A percentile compares a stretch with the other conserved stretches of the same genome.
Evolutionary conservation across 345 rosid genomes (phyloP).

Genomic region (Erucastrum elatum): DNA sequence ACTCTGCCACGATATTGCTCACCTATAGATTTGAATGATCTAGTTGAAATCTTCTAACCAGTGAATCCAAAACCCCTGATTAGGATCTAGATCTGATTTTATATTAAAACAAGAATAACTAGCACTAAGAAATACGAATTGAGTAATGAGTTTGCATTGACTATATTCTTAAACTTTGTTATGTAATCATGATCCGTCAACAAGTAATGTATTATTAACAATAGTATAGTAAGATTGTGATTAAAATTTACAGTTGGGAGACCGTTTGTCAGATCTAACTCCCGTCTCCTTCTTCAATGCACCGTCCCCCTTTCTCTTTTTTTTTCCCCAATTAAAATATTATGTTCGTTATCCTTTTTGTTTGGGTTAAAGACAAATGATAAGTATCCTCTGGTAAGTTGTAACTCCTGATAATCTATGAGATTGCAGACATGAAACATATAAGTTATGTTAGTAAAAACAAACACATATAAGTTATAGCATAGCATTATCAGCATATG

Average conservation of each 20-base stretch:
- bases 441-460: background rate
- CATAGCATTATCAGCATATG: background rate
- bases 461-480: background rate
- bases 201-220: background rate
- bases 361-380: background rate
- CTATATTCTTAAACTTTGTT: background rate
- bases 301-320: conserved; percentile 29
- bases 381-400: background rate
- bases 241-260: conserved; percentile 34
- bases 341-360: background rate
- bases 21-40: background rate
- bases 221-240: background rate
- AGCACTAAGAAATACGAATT: background rate
- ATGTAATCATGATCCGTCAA: background rate
- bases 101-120: background rate
- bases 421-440: background rate
- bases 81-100: conserved; percentile 6
- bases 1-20: background rate
- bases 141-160: background rate
- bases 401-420: background rate
- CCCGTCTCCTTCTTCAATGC: conserved; percentile 39
- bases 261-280: conserved; percentile 31
- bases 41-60: background rate
- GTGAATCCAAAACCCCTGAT: background rate
- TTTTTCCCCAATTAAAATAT: background rate